Percentiles rank a stretch among this genome's conserved stretches.
phyloP scores from a whole-genome alignment of 257 asterid genomes.

The Ballota nigra region DNA sequence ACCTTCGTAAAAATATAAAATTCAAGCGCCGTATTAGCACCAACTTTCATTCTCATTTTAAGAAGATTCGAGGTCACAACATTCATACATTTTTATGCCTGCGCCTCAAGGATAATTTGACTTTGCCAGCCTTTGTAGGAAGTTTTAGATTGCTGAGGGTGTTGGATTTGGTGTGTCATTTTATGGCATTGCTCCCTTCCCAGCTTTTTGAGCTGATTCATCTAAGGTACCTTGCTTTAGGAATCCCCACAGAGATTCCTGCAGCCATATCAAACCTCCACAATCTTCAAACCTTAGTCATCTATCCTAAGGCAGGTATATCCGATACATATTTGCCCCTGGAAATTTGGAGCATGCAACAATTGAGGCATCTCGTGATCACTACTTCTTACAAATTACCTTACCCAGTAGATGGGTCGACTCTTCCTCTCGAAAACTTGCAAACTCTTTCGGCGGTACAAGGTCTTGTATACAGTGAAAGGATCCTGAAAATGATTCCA shows the following conservation, averaged over 20 bases:
- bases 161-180: too few relatives aligned
- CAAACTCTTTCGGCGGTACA: neutral
- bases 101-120: too few relatives aligned
- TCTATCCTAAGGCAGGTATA: neutral
- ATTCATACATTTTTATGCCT: too few relatives aligned
- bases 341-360: neutral
- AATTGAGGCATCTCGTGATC: neutral
- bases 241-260: neutral
- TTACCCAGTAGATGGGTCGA: neutral
- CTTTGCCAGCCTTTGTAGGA: too few relatives aligned
- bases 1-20: too few relatives aligned
- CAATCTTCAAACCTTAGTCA: slow-evolving; percentile 12
- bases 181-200: neutral
- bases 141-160: too few relatives aligned
- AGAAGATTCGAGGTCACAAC: too few relatives aligned
- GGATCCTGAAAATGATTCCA: neutral
- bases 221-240: slow-evolving; percentile 11
- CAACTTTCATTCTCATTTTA: too few relatives aligned
- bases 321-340: neutral
- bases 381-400: too few relatives aligned
- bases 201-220: neutral
- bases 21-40: too few relatives aligned
- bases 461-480: neutral
- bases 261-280: slow-evolving; percentile 3
- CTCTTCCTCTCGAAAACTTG: neutral